Evolutionary conservation across 108 stramenopile species (phyloP).

Genomic region (Mayamaea pseudoterrestris): DNA sequence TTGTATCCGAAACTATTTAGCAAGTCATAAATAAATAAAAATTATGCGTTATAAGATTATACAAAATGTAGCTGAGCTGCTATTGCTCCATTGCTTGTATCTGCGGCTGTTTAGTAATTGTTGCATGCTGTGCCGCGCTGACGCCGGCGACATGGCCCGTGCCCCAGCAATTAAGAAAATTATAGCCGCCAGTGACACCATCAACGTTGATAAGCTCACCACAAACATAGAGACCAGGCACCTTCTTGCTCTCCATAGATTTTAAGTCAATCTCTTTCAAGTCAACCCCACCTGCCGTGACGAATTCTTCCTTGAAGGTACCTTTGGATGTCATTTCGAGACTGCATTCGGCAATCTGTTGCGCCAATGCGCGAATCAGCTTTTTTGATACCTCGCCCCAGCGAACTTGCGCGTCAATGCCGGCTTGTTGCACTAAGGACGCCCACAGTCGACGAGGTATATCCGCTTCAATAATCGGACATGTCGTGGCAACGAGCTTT

Average conservation of each 20-base stretch:
- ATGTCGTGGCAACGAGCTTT: conserved; percentile 44
- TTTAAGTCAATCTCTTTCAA: conserved; percentile 70
- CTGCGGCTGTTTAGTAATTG: no score
- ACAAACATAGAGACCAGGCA: conserved; percentile 62
- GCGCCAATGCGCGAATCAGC: conserved; percentile 38
- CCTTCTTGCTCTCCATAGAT: conserved; percentile 62
- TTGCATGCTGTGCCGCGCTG: no score
- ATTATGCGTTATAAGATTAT: neutral
- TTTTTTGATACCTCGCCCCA: conserved; percentile 70
- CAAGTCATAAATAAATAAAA: conserved; percentile 9
- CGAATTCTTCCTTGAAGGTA: conserved; percentile 91
- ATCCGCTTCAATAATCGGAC: conserved; percentile 27
- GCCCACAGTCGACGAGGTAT: conserved; percentile 75
- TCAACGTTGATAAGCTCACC: conserved; percentile 85
- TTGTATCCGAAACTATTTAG: conserved; percentile 45
- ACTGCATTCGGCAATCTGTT: conserved; percentile 34
- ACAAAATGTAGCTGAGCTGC: no score
- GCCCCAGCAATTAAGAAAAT: conserved; percentile 86
- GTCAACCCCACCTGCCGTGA: conserved; percentile 78
- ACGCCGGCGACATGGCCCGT: conserved; percentile 80
- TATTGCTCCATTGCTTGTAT: no score
- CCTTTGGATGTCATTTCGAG: conserved; percentile 62
- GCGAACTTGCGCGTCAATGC: conserved; percentile 20
- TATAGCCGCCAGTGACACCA: conserved; percentile 79
- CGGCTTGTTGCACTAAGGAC: conserved; percentile 38